Conservation (phyloP, 2,329 filamentous ascomycete species). For the Fusarium napiforme region DNA sequence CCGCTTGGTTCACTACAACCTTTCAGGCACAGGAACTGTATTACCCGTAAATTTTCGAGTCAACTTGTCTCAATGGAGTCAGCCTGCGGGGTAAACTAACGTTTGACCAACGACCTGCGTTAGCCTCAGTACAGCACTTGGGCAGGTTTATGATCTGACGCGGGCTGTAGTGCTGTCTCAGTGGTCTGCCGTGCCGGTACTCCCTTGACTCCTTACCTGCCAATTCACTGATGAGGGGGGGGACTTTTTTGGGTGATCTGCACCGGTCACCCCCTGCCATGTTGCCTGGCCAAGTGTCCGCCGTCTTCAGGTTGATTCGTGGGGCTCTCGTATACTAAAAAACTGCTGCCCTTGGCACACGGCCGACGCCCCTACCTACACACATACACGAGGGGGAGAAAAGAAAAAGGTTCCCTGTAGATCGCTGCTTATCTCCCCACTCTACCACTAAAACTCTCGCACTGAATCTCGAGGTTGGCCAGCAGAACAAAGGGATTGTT, state of each 20-base stretch:
- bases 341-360: not conserved
- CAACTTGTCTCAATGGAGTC: not conserved
- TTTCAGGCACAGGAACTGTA: constrained; percentile 18
- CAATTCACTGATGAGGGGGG: not conserved
- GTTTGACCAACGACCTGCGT: not conserved
- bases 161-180: not conserved
- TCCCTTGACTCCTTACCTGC: not conserved
- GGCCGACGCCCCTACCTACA: constrained; percentile 14
- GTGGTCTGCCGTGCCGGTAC: not conserved
- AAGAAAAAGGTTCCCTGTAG: constrained; percentile 6
- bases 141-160: constrained; percentile 13
- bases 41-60: not conserved
- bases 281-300: constrained; percentile 9
- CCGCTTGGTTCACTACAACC: not conserved
- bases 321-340: constrained; percentile 14
- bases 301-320: constrained; percentile 12
- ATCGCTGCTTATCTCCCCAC: constrained; percentile 17
- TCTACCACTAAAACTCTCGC: constrained; percentile 13
- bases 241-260: constrained; percentile 11
- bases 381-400: constrained; percentile 19
- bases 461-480: not conserved
- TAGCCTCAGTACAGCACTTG: not conserved
- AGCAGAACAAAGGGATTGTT: not conserved
- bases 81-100: constrained; percentile 16
- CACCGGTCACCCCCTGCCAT: constrained; percentile 1